Conservation (phyloP, 345 rosid genomes). For the Brassica incana region DNA sequence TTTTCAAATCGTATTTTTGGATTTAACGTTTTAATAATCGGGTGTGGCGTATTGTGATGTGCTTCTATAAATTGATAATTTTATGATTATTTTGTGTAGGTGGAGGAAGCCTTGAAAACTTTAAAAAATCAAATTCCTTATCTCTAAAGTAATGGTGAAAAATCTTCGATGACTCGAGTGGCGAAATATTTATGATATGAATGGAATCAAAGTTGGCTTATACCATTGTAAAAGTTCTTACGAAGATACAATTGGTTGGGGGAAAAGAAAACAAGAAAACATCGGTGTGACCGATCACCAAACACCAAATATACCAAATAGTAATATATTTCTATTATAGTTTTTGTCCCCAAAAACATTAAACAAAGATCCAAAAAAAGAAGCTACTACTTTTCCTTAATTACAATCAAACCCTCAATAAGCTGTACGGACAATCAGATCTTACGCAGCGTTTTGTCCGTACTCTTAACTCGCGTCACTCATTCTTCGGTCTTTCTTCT, state of each 20-base stretch:
- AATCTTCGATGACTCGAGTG: not conserved
- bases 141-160: not conserved
- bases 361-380: conserved; percentile 13
- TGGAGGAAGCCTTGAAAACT: too few relatives aligned
- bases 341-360: not conserved
- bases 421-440: conserved; percentile 30
- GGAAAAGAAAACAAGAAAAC: conserved; percentile 20
- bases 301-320: conserved; percentile 22
- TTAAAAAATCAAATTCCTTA: too few relatives aligned
- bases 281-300: conserved; percentile 32
- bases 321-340: not conserved
- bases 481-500: not conserved
- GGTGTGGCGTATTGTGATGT: too few relatives aligned
- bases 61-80: too few relatives aligned
- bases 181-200: conserved; percentile 7
- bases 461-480: conserved; percentile 21
- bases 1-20: too few relatives aligned
- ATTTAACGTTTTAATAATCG: too few relatives aligned
- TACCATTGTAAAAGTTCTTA: not conserved
- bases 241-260: not conserved
- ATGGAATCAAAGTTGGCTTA: conserved; percentile 7
- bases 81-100: too few relatives aligned
- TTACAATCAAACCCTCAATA: conserved; percentile 16
- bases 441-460: conserved; percentile 26
- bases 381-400: not conserved